phyloP scores from a whole-genome alignment of 495 filamentous ascomycete species.

The Hypomontagnella submonticulosa region DNA sequence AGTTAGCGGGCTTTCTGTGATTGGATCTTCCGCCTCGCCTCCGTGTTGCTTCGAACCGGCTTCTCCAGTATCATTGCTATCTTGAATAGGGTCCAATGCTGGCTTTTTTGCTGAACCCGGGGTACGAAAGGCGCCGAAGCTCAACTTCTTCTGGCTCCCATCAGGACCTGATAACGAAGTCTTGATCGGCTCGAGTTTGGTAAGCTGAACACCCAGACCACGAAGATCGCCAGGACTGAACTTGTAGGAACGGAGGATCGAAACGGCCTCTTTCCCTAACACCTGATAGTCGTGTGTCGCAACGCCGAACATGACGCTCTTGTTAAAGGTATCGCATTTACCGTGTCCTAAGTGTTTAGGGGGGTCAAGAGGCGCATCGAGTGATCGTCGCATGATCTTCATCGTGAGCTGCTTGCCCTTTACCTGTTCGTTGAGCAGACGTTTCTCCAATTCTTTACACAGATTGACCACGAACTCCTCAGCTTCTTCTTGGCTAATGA shows the following conservation, averaged over 20 bases:
- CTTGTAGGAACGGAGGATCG: constrained; percentile 81
- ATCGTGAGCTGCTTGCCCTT: constrained; percentile 89
- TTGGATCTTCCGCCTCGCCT: constrained; percentile 51
- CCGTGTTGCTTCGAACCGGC: constrained; percentile 61
- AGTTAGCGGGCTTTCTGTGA: constrained; percentile 63
- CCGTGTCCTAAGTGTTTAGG: constrained; percentile 96
- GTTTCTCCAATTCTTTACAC: constrained; percentile 81
- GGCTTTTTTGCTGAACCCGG: constrained; percentile 46
- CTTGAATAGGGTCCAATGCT: constrained; percentile 42
- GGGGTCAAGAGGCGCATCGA: constrained; percentile 89
- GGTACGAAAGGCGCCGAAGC: constrained; percentile 40
- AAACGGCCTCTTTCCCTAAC: constrained; percentile 81
- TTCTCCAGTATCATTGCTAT: constrained; percentile 17
- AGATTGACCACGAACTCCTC: constrained; percentile 89
- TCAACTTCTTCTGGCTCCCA: constrained; percentile 72
- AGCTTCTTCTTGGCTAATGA: constrained; percentile 86
- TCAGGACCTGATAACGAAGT: constrained; percentile 53
- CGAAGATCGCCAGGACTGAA: constrained; percentile 91
- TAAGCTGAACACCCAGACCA: constrained; percentile 91
- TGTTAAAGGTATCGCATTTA: constrained; percentile 92
- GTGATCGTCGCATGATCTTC: constrained; percentile 88
- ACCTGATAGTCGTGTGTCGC: constrained; percentile 77
- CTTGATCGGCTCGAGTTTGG: constrained; percentile 85
- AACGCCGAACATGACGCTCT: constrained; percentile 82
- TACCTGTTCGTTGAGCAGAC: constrained; percentile 82